Evolutionary conservation across 2,329 filamentous ascomycete genomes (phyloP), one percentile per base, ranked within the genome.

Genomic region (Aulographum hederae): DNA sequence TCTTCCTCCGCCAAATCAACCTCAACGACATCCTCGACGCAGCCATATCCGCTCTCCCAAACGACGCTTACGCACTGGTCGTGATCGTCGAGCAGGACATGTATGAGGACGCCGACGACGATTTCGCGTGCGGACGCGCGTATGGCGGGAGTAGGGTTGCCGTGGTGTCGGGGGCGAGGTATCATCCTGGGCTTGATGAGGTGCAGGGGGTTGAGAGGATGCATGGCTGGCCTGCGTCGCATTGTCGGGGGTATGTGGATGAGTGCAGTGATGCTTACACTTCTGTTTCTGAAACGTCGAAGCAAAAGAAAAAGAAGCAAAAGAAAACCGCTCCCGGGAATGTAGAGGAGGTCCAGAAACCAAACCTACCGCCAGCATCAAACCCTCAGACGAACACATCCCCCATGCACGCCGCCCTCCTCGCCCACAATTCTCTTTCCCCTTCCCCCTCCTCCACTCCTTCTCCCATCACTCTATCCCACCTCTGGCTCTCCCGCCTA

Each of bases 101-200:
- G 11, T 77, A 71, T 42, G 71, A 78, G 40, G 61, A 63, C 31
- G 67, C 73, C 0, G 66, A 75, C 0, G 74, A 78, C 36, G 63
- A 70, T 14, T 80, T 78, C 41, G 69, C 65, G 32, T 76, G 72
- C 37, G 74, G 73, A 0, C 52, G 72, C 18, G 72, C 74, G 1
- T 80, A 73, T 43, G 74, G 74, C 0, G 68, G 63, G 0, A 70
- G 65, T 35, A 57, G 73, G 4, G 63, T 79, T 2, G 61, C 63
- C 0, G 62, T 78, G 1, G 67, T 80, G 0, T 71, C 66, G 0
- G 62, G 56, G 0, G 70, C 73, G 6, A 54, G 74, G 17, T 78
- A 79, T 38, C 56, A 69, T 29, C 73, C 73, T 1, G 18, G 18
- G 0, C 43, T 65, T 2, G 57, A 65, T 38, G 26, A 29, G 0